Evolutionary conservation across 345 rosid species (phyloP), one percentile per base, ranked within the genome.

Genomic region (Sisymbrium irio): DNA sequence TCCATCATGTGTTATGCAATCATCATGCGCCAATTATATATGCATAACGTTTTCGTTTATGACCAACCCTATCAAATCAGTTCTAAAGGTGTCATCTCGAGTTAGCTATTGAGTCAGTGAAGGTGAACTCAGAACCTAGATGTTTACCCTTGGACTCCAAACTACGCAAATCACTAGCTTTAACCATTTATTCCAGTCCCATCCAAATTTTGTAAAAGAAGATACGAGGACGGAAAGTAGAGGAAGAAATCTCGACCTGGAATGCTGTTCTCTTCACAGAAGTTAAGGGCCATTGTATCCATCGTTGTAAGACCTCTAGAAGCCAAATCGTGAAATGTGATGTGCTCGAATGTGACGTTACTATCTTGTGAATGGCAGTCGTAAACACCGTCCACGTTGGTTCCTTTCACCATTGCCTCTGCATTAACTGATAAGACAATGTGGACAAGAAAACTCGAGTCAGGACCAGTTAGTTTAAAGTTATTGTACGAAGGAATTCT

Each of bases 191-290:
- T 59, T 67, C n/a, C 5, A 27, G 42, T 59, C 9, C 35, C 17
- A 17, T 37, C 12, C 28, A 53, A 67, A n/a, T 30, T 32, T 27
- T 10, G 3, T 27, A 22, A 4, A 8, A 17, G 13, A 13, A 17
- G 35, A 17, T 18, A 54, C 14, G 44, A 9, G 28, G 6, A 40
- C 28, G 60, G 32, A 41, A 42, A 33, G 17, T 1, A 6, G 64
- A 68, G 62, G 10, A 33, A 28, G 11, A 61, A 41, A 60, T 45
- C 67, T 89, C 1, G 51, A 91, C 98, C 98, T 40, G 98, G 96
- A 79, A 93, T 91, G 77, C 79, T 79, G 15, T 93, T 93, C 71
- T 93, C 93, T 79, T 93, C 96, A 68, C 98, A 93, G 58, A 82
- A 87, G 50, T 88, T 88, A 45, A 91, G 83, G 22, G 96, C 88